These are phyloP conservation scores for Patellaria atrata DNA, from an alignment of 495 filamentous ascomycete genomes.

Conservation along the genomic window DNA sequence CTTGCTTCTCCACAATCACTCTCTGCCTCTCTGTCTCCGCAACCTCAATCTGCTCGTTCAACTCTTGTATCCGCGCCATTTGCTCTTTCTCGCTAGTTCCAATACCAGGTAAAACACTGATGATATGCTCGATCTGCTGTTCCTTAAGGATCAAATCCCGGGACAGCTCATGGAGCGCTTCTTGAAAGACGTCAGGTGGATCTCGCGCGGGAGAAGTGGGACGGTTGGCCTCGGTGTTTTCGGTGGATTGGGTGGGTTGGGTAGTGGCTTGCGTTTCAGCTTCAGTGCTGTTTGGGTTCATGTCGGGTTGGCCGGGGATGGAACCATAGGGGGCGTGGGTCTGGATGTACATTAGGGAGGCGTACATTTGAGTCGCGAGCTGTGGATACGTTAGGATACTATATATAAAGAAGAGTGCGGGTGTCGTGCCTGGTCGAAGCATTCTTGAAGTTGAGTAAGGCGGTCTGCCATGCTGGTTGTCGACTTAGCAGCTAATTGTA, in stretches of 20 bases:
- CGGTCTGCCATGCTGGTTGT: constrained; percentile 95
- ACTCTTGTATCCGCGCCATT: constrained; percentile 51
- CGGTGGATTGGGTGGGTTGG: constrained; percentile 2
- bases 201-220: constrained; percentile 31
- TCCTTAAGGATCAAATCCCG: constrained; percentile 79
- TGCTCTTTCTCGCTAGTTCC: constrained; percentile 76
- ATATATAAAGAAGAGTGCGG: neutral
- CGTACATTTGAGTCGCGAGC: constrained; percentile 59
- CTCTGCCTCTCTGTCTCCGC: constrained; percentile 38
- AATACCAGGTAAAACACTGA: constrained; percentile 72
- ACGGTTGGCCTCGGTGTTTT: neutral
- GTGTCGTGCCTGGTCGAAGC: constrained; percentile 63
- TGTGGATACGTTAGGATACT: constrained; percentile 25
- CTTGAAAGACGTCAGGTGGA: constrained; percentile 44
- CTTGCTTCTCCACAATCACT: constrained; percentile 2
- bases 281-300: constrained; percentile 13
- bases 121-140: constrained; percentile 84
- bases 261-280: constrained; percentile 2
- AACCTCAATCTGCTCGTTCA: constrained; percentile 66
- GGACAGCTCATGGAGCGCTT: constrained; percentile 64
- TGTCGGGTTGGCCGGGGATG: constrained; percentile 37
- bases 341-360: constrained; percentile 66
- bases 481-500: too few species aligned
- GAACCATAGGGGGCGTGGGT: constrained; percentile 64
- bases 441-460: constrained; percentile 88